Base-by-base conservation (phyloP, 495 filamentous ascomycete species). In the Annulohypoxylon maeteangense region DNA sequence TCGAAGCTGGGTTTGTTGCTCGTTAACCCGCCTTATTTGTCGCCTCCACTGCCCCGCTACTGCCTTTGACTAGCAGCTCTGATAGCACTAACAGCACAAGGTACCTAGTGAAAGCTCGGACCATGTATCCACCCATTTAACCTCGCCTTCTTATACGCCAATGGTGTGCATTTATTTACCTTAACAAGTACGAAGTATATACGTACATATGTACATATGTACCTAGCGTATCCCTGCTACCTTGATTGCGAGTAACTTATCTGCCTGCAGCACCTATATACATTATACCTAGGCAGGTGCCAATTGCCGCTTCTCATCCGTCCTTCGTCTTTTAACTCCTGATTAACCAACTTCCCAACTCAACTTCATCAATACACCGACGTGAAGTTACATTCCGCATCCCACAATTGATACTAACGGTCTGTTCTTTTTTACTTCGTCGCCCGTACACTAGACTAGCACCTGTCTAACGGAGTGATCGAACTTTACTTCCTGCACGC, bases 251-350 rank as follows among this genome's bases (percentile, higher is more conserved):
- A 73, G 51, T 56, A 63, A 68, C 40, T 53, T 62, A 68, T 68
- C 70, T 73, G 70, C 69, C 69, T 72, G 62, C 69, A 59, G 51
- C 22, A 51, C 12, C n/a, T n/a, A n/a, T n/a, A n/a, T n/a, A n/a
- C n/a, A n/a, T n/a, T n/a, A n/a, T n/a, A n/a, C n/a, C 22, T 18
- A n/a, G 20, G 20, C 45, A 48, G 12, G n/a, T 54, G 50, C 54
- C 22, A 71, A 62, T 71, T 71, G 68, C 68, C 68, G 62, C 68
- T 47, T 60, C 36, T 62, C n/a, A 29, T 16, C 54, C 18, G n/a
- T 29, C 23, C 44, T 42, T 29, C 32, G 14, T 7, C 45, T 47
- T 27, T 62, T 31, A 8, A 54, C 34, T 48, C 45, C 58, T 47
- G 16, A 47, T 31, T 38, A 40, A 29, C 32, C 45, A 32, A 20